Percentiles rank a stretch among this genome's conserved stretches.
phyloP scores from a whole-genome alignment of 208 protist species.

The Trypanosoma avium region DNA sequence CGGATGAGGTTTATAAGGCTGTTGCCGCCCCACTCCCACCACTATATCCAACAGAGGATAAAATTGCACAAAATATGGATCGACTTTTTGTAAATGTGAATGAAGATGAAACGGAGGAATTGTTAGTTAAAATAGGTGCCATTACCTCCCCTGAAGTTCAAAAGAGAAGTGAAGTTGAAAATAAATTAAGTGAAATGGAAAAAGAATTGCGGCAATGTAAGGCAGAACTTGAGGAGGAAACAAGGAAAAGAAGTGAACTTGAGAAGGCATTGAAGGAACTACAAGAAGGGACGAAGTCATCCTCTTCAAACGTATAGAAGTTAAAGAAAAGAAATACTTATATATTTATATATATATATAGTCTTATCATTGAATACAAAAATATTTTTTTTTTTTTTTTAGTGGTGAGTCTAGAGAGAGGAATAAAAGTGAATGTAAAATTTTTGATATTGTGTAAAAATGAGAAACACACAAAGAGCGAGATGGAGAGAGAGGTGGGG shows the following conservation, averaged over 20 bases:
- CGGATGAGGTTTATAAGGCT: constrained; percentile 17
- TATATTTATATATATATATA: constrained; percentile 2
- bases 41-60: constrained; percentile 24
- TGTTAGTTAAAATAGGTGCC: constrained; percentile 15
- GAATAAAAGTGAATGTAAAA: too few species aligned
- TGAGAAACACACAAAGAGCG: too few species aligned
- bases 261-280: constrained; percentile 4
- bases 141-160: neutral
- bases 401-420: too few species aligned
- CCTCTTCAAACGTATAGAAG: neutral
- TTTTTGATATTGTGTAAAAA: too few species aligned
- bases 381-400: too few species aligned
- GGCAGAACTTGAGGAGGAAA: neutral
- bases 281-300: neutral
- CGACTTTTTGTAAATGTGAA: constrained; percentile 25
- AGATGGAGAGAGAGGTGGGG: too few species aligned
- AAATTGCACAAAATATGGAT: constrained; percentile 23
- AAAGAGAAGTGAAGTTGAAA: neutral
- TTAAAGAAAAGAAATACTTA: neutral
- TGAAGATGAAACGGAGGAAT: constrained; percentile 27
- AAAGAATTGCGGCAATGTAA: constrained; percentile 6
- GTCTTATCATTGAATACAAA: too few species aligned
- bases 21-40: constrained; percentile 19
- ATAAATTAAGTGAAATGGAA: constrained; percentile 2
- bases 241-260: constrained; percentile 5